These are phyloP conservation scores for Neofusicoccum umdonicola DNA, from an alignment of 2,329 filamentous ascomycete genomes.

Conservation along the genomic window DNA sequence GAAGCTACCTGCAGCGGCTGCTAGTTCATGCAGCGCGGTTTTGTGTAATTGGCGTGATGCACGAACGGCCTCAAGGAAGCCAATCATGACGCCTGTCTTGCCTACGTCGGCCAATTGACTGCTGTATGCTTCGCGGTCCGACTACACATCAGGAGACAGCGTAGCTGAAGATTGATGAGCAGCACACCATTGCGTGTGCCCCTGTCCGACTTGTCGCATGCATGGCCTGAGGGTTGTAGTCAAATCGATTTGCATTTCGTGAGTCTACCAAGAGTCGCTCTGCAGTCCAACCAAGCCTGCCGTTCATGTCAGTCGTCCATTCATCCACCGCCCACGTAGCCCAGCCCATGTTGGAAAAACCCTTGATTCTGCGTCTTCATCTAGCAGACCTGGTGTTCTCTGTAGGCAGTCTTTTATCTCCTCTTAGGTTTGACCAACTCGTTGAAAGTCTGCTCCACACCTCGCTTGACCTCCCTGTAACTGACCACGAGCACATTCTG, in stretches of 20 bases:
- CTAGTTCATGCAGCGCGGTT: too few relatives aligned
- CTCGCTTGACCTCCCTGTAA: constrained; percentile 81
- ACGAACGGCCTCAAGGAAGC: too few relatives aligned
- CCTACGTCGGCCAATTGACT: too few relatives aligned
- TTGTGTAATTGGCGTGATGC: too few relatives aligned
- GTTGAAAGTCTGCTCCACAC: constrained; percentile 60
- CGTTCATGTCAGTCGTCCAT: constrained; percentile 4
- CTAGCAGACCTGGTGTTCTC: not conserved
- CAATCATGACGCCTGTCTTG: too few relatives aligned
- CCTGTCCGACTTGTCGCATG: too few relatives aligned
- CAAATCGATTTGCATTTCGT: constrained; percentile 7
- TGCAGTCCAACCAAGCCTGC: constrained; percentile 2
- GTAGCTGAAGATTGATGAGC: too few relatives aligned
- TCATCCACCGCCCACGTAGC: not conserved
- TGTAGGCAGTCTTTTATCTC: not conserved
- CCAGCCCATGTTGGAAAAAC: not conserved
- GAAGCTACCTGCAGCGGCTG: too few relatives aligned
- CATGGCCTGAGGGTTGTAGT: not conserved
- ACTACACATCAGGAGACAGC: too few relatives aligned
- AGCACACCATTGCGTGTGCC: too few relatives aligned
- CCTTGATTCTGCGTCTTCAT: not conserved
- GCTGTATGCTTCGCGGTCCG: too few relatives aligned
- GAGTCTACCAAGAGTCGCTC: constrained; percentile 6
- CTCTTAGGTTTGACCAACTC: constrained; percentile 48
- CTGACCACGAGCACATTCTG: constrained; percentile 84